Conservation (phyloP, 352 stramenopile genomes). For the Phytophthora syringae region DNA sequence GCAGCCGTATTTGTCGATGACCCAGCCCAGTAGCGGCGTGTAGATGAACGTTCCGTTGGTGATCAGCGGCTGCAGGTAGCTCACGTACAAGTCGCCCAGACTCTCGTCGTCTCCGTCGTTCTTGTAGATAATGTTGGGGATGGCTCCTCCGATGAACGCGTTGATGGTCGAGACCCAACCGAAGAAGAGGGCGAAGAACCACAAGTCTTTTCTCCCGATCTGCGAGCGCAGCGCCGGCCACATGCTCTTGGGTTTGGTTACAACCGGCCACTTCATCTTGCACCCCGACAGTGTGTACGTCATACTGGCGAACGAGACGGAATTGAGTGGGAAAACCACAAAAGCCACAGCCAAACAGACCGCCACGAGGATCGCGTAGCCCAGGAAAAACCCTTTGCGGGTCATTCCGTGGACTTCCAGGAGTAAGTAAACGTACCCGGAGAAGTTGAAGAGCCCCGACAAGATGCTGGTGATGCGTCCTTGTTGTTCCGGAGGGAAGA, state of each 20-base stretch:
- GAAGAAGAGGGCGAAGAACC: conserved; percentile 54
- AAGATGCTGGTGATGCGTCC: conserved; percentile 50
- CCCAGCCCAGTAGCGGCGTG: conserved; percentile 48
- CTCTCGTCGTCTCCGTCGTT: conserved; percentile 19
- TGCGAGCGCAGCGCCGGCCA: conserved; percentile 34
- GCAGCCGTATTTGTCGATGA: conserved; percentile 49
- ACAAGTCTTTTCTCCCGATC: conserved; percentile 38
- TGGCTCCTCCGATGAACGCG: conserved; percentile 46
- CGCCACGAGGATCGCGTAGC: conserved; percentile 39
- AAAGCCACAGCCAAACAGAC: conserved; percentile 27
- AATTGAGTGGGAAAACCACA: conserved; percentile 36
- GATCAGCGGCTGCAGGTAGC: conserved; percentile 47
- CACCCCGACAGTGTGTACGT: conserved; percentile 38
- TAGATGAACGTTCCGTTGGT: conserved; percentile 52
- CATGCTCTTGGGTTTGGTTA: conserved; percentile 35
- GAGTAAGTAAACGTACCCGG: conserved; percentile 58
- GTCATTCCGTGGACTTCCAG: conserved; percentile 50
- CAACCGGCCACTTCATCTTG: conserved; percentile 10
- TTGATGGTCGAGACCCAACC: conserved; percentile 54
- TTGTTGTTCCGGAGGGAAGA: conserved; percentile 43
- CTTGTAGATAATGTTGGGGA: conserved; percentile 55
- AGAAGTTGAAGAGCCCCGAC: conserved; percentile 60
- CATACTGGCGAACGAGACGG: conserved; percentile 23
- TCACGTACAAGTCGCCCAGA: conserved; percentile 40
- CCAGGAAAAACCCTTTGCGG: conserved; percentile 45